Evolutionary conservation across 345 rosid genomes (phyloP).

Genomic region (Brassica carinata): DNA sequence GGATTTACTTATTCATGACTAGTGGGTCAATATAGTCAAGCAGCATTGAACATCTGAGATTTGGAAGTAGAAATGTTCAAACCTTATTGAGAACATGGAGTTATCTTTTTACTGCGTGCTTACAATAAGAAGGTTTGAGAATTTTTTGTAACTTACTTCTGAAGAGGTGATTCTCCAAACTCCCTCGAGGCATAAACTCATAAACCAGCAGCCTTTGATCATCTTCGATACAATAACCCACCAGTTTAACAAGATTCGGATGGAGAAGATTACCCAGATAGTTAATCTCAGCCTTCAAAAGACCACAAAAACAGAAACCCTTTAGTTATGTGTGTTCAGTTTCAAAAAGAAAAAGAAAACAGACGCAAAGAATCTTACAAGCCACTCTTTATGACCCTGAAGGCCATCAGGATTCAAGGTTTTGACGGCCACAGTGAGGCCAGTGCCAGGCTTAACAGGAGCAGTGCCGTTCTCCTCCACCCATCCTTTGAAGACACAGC

Average conservation of each 20-base stretch:
- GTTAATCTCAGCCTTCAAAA: conserved; percentile 73
- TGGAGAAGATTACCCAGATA: conserved; percentile 69
- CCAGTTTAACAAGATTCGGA: conserved; percentile 59
- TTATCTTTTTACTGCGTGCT: background rate
- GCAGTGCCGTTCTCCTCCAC: conserved; percentile 98
- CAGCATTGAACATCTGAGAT: background rate
- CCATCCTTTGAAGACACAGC: conserved; percentile 98
- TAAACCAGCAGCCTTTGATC: conserved; percentile 67
- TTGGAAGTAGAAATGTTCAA: background rate
- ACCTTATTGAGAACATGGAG: background rate
- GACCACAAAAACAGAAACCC: background rate
- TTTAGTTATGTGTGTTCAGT: conserved; percentile 2
- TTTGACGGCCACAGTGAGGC: conserved; percentile 96
- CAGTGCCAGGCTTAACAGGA: conserved; percentile 96
- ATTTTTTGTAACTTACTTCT: conserved; percentile 45
- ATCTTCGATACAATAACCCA: conserved; percentile 67
- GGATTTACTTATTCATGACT: background rate
- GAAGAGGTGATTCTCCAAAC: conserved; percentile 72
- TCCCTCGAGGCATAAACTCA: conserved; percentile 76
- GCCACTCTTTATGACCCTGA: conserved; percentile 99
- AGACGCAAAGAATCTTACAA: conserved; percentile 51
- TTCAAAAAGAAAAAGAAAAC: conserved; percentile 3
- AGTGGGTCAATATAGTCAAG: background rate
- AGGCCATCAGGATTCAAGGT: conserved; percentile 98
- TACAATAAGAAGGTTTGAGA: background rate